Conservation (phyloP, 2,329 filamentous ascomycete genomes). For the Colletotrichum horii region DNA sequence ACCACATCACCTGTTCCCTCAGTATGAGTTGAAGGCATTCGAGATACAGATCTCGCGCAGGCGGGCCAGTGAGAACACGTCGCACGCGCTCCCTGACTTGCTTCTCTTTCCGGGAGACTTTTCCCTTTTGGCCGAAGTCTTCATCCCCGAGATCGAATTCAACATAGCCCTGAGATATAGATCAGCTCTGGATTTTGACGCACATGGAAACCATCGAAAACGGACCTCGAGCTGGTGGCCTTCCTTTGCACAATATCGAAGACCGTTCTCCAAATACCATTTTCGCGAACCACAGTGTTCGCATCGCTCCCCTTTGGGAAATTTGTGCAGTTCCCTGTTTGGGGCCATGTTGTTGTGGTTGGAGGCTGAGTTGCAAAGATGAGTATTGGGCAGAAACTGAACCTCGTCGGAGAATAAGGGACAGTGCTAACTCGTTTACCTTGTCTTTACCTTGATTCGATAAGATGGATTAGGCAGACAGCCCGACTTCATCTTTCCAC, state of each 20-base stretch:
- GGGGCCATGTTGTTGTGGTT: slow-evolving; percentile 39
- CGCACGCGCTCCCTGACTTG: slow-evolving; percentile 58
- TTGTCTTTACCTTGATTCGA: background rate
- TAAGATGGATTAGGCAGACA: background rate
- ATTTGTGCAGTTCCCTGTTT: slow-evolving; percentile 50
- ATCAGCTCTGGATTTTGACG: background rate
- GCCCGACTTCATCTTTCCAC: background rate
- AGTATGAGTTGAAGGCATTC: slow-evolving; percentile 86
- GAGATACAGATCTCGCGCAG: slow-evolving; percentile 79
- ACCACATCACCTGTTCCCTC: slow-evolving; percentile 78
- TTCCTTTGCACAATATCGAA: slow-evolving; percentile 74
- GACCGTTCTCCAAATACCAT: slow-evolving; percentile 77
- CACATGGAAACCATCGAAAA: background rate
- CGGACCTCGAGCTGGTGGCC: slow-evolving; percentile 79
- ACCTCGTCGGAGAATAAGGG: background rate
- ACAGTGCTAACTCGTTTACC: background rate
- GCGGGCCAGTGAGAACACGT: slow-evolving; percentile 66
- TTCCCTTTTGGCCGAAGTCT: slow-evolving; percentile 67
- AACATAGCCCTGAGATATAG: slow-evolving; percentile 51
- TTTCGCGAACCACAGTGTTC: slow-evolving; percentile 72
- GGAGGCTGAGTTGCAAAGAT: background rate
- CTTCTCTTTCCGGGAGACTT: slow-evolving; percentile 60
- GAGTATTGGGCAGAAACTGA: background rate
- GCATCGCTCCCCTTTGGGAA: slow-evolving; percentile 59
- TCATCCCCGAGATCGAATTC: slow-evolving; percentile 68